Evolutionary conservation across 2,329 filamentous ascomycete species (phyloP).

Genomic region (Zasmidium angulare): DNA sequence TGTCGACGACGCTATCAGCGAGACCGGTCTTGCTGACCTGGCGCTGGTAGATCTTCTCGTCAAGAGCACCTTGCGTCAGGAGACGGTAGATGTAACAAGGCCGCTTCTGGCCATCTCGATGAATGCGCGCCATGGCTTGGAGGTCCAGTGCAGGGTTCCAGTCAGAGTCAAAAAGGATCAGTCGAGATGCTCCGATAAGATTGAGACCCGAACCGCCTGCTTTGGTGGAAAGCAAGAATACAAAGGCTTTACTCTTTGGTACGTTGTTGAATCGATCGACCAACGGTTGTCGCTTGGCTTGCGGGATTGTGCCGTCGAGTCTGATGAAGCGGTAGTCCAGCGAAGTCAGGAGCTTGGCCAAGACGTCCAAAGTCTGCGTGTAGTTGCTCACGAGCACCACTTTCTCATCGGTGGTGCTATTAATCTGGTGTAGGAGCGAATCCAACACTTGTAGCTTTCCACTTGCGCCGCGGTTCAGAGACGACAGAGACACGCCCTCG

Average conservation of each 20-base stretch:
- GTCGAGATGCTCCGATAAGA: constrained; percentile 67
- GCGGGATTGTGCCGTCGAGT: constrained; percentile 66
- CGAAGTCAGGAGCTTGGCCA: constrained; percentile 60
- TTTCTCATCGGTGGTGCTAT: constrained; percentile 64
- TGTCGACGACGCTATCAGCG: constrained; percentile 69
- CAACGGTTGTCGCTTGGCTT: constrained; percentile 63
- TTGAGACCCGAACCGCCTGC: constrained; percentile 70
- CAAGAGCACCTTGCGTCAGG: constrained; percentile 65
- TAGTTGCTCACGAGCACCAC: constrained; percentile 76
- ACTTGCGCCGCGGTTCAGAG: constrained; percentile 59
- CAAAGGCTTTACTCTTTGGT: constrained; percentile 58
- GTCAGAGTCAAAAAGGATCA: constrained; percentile 71
- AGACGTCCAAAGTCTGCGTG: constrained; percentile 68
- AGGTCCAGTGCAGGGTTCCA: constrained; percentile 75
- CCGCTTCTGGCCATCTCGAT: constrained; percentile 68
- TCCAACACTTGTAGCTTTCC: constrained; percentile 68
- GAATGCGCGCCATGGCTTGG: constrained; percentile 73
- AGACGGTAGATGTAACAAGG: constrained; percentile 70
- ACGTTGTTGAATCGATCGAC: constrained; percentile 70
- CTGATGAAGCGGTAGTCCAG: constrained; percentile 64
- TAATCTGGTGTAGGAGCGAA: constrained; percentile 61
- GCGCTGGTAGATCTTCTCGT: constrained; percentile 74
- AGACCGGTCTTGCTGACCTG: constrained; percentile 70
- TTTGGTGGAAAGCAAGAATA: constrained; percentile 71
- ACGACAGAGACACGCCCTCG: constrained; percentile 51